phyloP scores from a whole-genome alignment of 176 grass and related monocot species.

The Oryza nivara region DNA sequence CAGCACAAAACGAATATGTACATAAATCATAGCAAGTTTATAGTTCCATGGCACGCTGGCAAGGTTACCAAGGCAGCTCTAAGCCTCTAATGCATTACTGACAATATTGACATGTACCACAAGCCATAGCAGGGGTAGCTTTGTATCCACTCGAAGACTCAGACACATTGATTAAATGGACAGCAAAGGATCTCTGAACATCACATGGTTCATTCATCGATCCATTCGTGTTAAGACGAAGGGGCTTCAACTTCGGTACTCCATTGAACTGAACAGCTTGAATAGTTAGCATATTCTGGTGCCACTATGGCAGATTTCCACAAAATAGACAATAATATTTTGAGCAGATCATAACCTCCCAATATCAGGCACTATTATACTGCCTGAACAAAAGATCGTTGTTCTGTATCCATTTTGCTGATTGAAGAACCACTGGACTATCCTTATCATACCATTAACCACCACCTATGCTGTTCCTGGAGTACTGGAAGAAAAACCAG shows the following conservation, averaged over 20 bases:
- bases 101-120: background rate
- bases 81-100: background rate
- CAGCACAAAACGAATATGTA: background rate
- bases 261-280: constrained; percentile 30
- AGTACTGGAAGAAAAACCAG: constrained; percentile 14
- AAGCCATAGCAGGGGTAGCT: background rate
- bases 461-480: constrained; percentile 21
- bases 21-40: background rate
- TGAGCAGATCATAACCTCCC: constrained; percentile 26
- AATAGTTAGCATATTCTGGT: background rate
- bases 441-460: constrained; percentile 36
- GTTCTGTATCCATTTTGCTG: background rate
- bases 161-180: background rate
- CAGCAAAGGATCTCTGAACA: background rate
- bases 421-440: constrained; percentile 40
- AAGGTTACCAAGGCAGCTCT: background rate
- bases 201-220: constrained; percentile 8
- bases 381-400: constrained; percentile 48
- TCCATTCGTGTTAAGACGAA: constrained; percentile 10
- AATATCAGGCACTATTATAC: constrained; percentile 38
- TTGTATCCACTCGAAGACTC: background rate
- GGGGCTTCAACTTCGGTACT: background rate
- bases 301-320: constrained; percentile 9
- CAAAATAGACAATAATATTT: constrained; percentile 18
- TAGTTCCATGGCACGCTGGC: background rate